Conservation (phyloP, 2,329 filamentous ascomycete genomes). For the Apiospora malaysiana region DNA sequence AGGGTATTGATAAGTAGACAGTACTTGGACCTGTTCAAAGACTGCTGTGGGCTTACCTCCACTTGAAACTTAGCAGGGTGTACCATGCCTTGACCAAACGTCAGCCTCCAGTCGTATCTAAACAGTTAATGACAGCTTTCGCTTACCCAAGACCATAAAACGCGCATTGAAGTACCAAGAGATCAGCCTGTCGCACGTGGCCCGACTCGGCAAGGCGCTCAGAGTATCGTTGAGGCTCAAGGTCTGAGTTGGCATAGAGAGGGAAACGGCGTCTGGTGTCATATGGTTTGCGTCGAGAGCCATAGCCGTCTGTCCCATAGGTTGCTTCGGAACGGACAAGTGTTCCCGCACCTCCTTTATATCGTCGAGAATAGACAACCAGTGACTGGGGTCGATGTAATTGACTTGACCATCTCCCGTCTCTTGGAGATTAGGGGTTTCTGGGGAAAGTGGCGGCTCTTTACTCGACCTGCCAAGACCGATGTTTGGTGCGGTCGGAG, state of each 20-base stretch:
- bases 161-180: slow-evolving; percentile 39
- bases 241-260: slow-evolving; percentile 20
- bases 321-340: slow-evolving; percentile 27
- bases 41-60: slow-evolving; percentile 29
- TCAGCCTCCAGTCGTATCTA: background rate
- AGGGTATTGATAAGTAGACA: background rate
- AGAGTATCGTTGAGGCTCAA: slow-evolving; percentile 30
- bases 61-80: slow-evolving; percentile 38
- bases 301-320: background rate
- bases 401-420: slow-evolving; percentile 29
- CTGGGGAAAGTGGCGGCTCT: slow-evolving; percentile 24
- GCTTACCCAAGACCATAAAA: slow-evolving; percentile 35
- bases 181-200: slow-evolving; percentile 38
- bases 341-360: slow-evolving; percentile 43
- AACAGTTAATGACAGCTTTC: background rate
- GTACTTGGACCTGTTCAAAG: background rate
- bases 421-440: slow-evolving; percentile 27
- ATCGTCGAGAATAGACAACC: slow-evolving; percentile 43
- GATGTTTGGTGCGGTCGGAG: background rate
- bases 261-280: slow-evolving; percentile 24
- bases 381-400: slow-evolving; percentile 42
- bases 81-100: slow-evolving; percentile 26
- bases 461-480: background rate
- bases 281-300: background rate
- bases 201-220: slow-evolving; percentile 31